A percentile compares a stretch with the other conserved stretches of the same genome.
phyloP scores from a whole-genome alignment of 1,284 basidiomycete genomes.

The Tranzscheliella williamsii region DNA sequence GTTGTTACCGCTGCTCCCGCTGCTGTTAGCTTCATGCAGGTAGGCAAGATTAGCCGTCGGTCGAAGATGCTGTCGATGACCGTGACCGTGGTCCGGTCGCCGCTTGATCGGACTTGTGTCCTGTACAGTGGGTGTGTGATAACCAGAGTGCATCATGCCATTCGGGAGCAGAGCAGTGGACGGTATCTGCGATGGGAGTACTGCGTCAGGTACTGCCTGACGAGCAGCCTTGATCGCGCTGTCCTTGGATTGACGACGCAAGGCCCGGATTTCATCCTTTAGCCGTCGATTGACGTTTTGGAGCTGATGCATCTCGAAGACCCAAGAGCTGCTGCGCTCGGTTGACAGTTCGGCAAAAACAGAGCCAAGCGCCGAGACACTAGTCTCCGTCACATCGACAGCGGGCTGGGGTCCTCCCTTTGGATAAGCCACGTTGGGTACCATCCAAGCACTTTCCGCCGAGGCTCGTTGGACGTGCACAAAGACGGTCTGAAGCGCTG shows the following conservation, averaged over 20 bases:
- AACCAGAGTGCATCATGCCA: too few relatives aligned
- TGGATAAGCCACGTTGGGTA: slow-evolving; percentile 35
- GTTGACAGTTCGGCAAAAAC: slow-evolving; percentile 55
- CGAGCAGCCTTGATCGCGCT: too few relatives aligned
- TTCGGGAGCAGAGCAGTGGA: too few relatives aligned
- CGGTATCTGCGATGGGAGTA: too few relatives aligned
- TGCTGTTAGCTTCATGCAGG: slow-evolving; percentile 17
- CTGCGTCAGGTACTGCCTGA: too few relatives aligned
- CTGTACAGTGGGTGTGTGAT: too few relatives aligned
- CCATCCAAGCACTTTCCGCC: slow-evolving; percentile 37
- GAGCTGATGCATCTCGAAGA: slow-evolving; percentile 56
- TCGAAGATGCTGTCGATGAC: slow-evolving; percentile 40
- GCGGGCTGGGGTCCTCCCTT: slow-evolving; percentile 35
- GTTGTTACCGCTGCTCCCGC: slow-evolving; percentile 30
- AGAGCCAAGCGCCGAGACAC: slow-evolving; percentile 35
- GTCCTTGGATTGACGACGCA: slow-evolving; percentile 35
- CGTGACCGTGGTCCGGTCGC: slow-evolving; percentile 38
- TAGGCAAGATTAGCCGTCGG: slow-evolving; percentile 25
- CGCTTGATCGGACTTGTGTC: slow-evolving; percentile 33
- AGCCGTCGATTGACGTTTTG: slow-evolving; percentile 53
- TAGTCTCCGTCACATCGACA: slow-evolving; percentile 29
- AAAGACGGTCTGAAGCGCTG: slow-evolving; percentile 43
- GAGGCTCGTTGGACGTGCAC: slow-evolving; percentile 40
- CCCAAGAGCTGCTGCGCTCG: slow-evolving; percentile 45
- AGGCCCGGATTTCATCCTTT: slow-evolving; percentile 47